Conservation (phyloP, 2,329 filamentous ascomycete genomes). For the Neobulgaria alba region DNA sequence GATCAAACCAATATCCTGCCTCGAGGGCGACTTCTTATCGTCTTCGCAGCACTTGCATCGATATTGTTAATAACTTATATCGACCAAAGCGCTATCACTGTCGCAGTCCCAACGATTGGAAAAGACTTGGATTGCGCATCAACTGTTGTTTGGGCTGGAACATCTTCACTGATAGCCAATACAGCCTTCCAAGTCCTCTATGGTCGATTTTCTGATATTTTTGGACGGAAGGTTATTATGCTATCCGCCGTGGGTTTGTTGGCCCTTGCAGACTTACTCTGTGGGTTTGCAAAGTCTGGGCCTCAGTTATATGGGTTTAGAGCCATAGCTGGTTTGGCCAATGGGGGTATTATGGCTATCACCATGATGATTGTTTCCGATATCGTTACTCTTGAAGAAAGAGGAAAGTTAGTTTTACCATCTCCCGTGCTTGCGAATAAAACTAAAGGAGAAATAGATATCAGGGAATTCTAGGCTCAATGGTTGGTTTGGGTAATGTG, state of each 20-base stretch:
- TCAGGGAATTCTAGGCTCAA: slow-evolving; percentile 35
- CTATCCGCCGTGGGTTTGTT: slow-evolving; percentile 44
- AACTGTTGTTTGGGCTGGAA: slow-evolving; percentile 49
- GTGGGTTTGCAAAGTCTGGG: slow-evolving; percentile 45
- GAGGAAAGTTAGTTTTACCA: slow-evolving; percentile 41
- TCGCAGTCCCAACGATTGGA: slow-evolving; percentile 43
- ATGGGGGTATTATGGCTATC: slow-evolving; percentile 50
- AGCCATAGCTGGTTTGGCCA: slow-evolving; percentile 51
- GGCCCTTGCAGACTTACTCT: slow-evolving; percentile 48
- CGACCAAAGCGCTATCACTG: slow-evolving; percentile 29
- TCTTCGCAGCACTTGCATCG: slow-evolving; percentile 43
- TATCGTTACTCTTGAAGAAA: slow-evolving; percentile 47
- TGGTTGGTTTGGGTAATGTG: slow-evolving; percentile 35
- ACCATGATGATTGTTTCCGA: slow-evolving; percentile 55
- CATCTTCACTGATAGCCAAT: slow-evolving; percentile 44
- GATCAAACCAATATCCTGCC: slow-evolving; percentile 51
- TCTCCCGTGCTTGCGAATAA: background rate
- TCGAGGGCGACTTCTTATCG: slow-evolving; percentile 38
- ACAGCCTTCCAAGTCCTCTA: slow-evolving; percentile 59
- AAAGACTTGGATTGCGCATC: slow-evolving; percentile 35
- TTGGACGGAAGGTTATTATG: slow-evolving; percentile 51
- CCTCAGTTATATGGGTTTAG: slow-evolving; percentile 54
- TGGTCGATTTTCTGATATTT: slow-evolving; percentile 51
- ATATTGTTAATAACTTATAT: slow-evolving; percentile 45
- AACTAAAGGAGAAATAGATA: slow-evolving; percentile 24